These are phyloP conservation scores for Ceratorhiza oryzae-sativae DNA, from an alignment of 1,284 basidiomycete genomes.

Conservation along the genomic window DNA sequence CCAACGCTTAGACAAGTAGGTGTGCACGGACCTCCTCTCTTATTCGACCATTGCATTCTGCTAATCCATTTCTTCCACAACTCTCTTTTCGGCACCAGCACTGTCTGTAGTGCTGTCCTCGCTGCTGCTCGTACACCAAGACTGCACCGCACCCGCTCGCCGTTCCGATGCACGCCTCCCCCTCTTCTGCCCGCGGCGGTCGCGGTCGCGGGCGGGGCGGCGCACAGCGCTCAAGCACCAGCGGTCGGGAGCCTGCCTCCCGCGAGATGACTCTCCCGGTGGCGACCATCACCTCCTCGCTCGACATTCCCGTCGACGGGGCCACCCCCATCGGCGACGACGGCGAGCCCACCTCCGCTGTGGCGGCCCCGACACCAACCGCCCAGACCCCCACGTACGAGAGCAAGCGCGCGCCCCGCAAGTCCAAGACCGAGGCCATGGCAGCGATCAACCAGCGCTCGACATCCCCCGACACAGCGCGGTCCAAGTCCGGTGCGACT, in stretches of 20 bases:
- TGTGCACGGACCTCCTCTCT: slow-evolving; percentile 19
- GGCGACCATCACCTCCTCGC: slow-evolving; percentile 24
- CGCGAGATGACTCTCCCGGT: slow-evolving; percentile 13
- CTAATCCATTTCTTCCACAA: slow-evolving; percentile 8
- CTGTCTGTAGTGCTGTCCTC: background rate
- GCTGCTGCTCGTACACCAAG: no score
- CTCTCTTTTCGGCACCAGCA: background rate
- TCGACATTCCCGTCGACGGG: slow-evolving; percentile 26
- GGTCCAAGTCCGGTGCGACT: slow-evolving; percentile 54
- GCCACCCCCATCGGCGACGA: slow-evolving; percentile 22
- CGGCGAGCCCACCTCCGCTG: background rate
- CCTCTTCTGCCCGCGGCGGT: slow-evolving; percentile 6
- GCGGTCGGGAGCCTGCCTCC: background rate
- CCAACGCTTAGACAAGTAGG: slow-evolving; percentile 22
- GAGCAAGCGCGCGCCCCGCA: slow-evolving; percentile 70
- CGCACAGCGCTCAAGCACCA: background rate
- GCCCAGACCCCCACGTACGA: slow-evolving; percentile 19
- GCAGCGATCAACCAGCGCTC: slow-evolving; percentile 74
- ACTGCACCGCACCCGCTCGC: no score
- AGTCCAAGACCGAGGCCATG: slow-evolving; percentile 84
- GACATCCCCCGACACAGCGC: slow-evolving; percentile 59
- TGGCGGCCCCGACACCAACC: background rate
- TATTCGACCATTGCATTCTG: slow-evolving; percentile 1
- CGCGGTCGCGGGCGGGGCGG: slow-evolving; percentile 23
- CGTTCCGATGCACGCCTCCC: slow-evolving; percentile 20